A percentile compares a stretch with the other conserved stretches of the same genome.
Conservation (phyloP, 2,329 filamentous ascomycete genomes). For the Neurospora crassa region DNA sequence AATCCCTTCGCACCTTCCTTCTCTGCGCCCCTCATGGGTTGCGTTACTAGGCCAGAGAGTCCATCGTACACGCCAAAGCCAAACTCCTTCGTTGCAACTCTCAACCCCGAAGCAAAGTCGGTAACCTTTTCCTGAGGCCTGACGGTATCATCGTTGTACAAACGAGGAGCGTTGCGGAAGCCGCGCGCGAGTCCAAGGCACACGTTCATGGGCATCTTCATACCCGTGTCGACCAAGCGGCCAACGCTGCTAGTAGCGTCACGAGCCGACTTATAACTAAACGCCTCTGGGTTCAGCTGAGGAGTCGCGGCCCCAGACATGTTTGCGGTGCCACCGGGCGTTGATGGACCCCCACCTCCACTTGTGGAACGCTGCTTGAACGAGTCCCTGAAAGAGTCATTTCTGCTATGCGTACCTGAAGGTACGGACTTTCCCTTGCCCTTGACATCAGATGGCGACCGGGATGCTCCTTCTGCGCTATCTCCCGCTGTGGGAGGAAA, state of each 20-base stretch:
- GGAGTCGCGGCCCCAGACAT: not conserved
- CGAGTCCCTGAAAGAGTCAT: not conserved
- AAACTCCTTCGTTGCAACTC: conserved; percentile 69
- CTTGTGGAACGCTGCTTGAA: not conserved
- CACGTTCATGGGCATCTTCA: conserved; percentile 78
- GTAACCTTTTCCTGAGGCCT: conserved; percentile 72
- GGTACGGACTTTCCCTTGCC: not conserved
- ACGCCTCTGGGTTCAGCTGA: not conserved
- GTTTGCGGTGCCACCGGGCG: conserved; percentile 3
- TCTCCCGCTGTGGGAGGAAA: not conserved
- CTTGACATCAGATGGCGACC: not conserved
- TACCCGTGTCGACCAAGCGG: conserved; percentile 63
- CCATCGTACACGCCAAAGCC: conserved; percentile 72
- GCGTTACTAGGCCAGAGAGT: conserved; percentile 69
- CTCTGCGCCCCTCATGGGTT: conserved; percentile 54
- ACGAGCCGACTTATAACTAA: conserved; percentile 46
- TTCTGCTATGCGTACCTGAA: not conserved
- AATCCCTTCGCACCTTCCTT: conserved; percentile 48
- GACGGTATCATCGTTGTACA: conserved; percentile 79
- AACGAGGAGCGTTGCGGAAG: conserved; percentile 75
- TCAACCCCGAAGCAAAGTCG: conserved; percentile 64
- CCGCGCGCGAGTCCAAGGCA: conserved; percentile 74
- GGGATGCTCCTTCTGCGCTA: not conserved
- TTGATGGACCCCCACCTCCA: not conserved
- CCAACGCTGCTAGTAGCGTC: conserved; percentile 58